A percentile compares a stretch with the other conserved stretches of the same genome.
Evolutionary conservation across 495 filamentous ascomycete species (phyloP).

Genomic region (Podospora bellae-mahoneyi): DNA sequence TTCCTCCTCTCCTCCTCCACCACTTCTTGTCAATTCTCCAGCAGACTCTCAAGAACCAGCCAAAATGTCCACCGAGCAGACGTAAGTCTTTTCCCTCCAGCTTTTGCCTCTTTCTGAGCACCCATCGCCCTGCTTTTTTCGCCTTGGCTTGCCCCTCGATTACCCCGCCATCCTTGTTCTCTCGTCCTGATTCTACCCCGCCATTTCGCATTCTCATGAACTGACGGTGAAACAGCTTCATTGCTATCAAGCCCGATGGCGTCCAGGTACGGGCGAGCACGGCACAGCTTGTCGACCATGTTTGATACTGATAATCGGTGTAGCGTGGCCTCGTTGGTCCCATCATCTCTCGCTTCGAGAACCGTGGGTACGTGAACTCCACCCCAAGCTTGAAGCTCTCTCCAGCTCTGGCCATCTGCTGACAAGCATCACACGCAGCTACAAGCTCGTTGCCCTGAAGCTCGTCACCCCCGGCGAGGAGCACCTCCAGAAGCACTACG

Average conservation of each 20-base stretch:
- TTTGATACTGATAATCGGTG: constrained; percentile 26
- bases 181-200: constrained; percentile 9
- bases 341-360: constrained; percentile 97
- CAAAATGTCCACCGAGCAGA: constrained; percentile 87
- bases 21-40: constrained; percentile 31
- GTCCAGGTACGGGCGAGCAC: constrained; percentile 71
- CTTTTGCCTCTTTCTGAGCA: neutral
- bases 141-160: constrained; percentile 26
- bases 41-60: constrained; percentile 37
- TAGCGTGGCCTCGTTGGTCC: constrained; percentile 94
- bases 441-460: constrained; percentile 98
- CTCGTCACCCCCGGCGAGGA: constrained; percentile 78
- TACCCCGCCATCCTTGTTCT: constrained; percentile 30
- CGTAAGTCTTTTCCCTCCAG: constrained; percentile 57
- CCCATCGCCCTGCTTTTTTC: neutral
- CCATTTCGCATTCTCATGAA: constrained; percentile 30
- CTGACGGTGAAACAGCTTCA: constrained; percentile 72
- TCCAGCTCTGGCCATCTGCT: constrained; percentile 11
- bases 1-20: constrained; percentile 37
- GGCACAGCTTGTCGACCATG: constrained; percentile 15
- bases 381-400: constrained; percentile 14
- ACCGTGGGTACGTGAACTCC: constrained; percentile 65
- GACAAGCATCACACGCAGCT: constrained; percentile 49
- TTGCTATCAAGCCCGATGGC: constrained; percentile 98
- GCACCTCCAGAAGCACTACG: constrained; percentile 97